Conservation (phyloP, 495 filamentous ascomycete species). For the Chaetomium tenue region DNA sequence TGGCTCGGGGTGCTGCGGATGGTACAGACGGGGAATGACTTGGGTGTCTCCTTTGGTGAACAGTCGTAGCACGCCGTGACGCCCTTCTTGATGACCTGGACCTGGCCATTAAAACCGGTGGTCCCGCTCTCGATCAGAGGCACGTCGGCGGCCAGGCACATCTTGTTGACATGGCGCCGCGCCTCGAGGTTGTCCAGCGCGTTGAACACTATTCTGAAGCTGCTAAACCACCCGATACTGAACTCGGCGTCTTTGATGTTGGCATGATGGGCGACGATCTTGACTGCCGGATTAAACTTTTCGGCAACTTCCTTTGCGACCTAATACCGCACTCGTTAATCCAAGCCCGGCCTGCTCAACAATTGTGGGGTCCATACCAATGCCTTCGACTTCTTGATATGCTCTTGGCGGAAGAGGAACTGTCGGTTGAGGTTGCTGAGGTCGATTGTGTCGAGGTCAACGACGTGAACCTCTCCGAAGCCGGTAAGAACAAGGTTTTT, state of each 20-base stretch:
- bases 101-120: conserved; percentile 96
- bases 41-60: conserved; percentile 80
- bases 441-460: conserved; percentile 98
- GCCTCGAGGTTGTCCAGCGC: conserved; percentile 96
- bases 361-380: conserved; percentile 57
- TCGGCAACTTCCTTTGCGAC: conserved; percentile 91
- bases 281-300: conserved; percentile 86
- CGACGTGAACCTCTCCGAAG: conserved; percentile 92
- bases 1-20: conserved; percentile 93
- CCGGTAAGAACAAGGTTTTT: conserved; percentile 95
- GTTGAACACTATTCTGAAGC: conserved; percentile 89
- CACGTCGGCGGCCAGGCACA: conserved; percentile 90
- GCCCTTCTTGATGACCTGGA: conserved; percentile 94
- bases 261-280: conserved; percentile 85
- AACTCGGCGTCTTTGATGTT: conserved; percentile 96
- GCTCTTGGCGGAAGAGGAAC: conserved; percentile 94
- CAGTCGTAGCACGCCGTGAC: conserved; percentile 97
- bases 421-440: conserved; percentile 97
- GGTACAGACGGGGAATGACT: conserved; percentile 91
- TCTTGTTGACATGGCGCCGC: conserved; percentile 90
- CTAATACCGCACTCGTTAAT: conserved; percentile 47
- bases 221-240: conserved; percentile 82
- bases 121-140: conserved; percentile 96
- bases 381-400: conserved; percentile 97
- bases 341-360: background rate